A percentile compares a stretch with the other conserved stretches of the same genome.
Evolutionary conservation across 768 basidiomycete genomes (phyloP).

Genomic region (Nidularia sp.): DNA sequence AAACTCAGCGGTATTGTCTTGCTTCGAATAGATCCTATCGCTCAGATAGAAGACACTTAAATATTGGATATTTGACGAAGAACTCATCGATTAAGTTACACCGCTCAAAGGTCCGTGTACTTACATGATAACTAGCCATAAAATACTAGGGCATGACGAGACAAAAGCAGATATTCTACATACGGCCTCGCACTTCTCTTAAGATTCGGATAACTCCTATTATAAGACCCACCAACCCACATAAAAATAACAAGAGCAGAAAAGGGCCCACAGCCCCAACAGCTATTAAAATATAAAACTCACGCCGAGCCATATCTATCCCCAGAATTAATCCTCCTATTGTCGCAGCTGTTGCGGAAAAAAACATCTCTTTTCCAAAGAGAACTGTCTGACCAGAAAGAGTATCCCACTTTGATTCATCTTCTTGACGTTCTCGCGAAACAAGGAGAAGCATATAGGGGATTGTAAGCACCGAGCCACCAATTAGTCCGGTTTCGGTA

Average conservation of each 20-base stretch:
- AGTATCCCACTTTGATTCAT: neutral
- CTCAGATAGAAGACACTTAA: too few species aligned
- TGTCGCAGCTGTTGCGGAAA: slow-evolving; percentile 14
- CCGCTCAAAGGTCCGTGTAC: too few species aligned
- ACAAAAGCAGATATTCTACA: neutral
- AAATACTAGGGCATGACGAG: too few species aligned
- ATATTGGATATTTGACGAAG: too few species aligned
- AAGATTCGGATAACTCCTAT: slow-evolving; percentile 7
- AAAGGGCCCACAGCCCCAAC: slow-evolving; percentile 17
- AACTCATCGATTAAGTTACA: too few species aligned
- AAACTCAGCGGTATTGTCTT: too few species aligned
- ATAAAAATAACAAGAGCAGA: slow-evolving; percentile 11
- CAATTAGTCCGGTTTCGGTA: slow-evolving; percentile 17
- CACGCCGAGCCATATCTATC: slow-evolving; percentile 1
- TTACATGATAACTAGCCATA: too few species aligned
- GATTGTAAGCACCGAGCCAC: slow-evolving; percentile 17
- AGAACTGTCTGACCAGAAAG: slow-evolving; percentile 2
- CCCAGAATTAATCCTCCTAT: slow-evolving; percentile 7
- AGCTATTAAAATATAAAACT: slow-evolving; percentile 3
- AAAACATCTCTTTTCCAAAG: slow-evolving; percentile 16
- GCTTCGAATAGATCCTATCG: too few species aligned
- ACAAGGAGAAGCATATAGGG: slow-evolving; percentile 12
- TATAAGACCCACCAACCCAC: slow-evolving; percentile 7
- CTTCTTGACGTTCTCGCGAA: neutral
- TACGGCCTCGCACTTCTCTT: slow-evolving; percentile 3